Evolutionary conservation across 129 eudicot species (phyloP), one percentile per base, ranked within the genome.

Genomic region (Solidago caesia): DNA sequence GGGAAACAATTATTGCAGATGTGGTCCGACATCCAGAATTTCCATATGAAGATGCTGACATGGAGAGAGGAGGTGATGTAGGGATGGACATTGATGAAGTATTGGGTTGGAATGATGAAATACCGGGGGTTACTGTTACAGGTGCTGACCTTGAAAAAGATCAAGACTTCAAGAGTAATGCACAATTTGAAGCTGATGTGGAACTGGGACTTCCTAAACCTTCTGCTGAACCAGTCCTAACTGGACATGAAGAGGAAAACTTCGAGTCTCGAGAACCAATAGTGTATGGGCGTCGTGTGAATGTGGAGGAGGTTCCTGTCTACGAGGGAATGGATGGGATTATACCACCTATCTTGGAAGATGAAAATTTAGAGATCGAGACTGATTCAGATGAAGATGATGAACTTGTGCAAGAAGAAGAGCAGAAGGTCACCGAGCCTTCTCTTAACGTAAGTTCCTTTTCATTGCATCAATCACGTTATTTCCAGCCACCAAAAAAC

Each of bases 401-500:
- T 68, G 76, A 60, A 49, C 70, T 25, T 12, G 44, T 48, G 63
- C 76, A 69, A 70, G 76, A 77, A 77, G 81, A 77, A 14, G 47
- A 41, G 11, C 5, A 46, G 13, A 39, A 63, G 21, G 9, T 63
- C 29, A 11, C 76, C 2, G 83, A 83, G 81, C 73, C 57, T 51
- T 44, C 74, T 10, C 70, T 66, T 53, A 43, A 82, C 76, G 80
- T 14, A 60, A 70, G 52, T 44, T 63, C 75, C 9, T 25, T 79
- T 45, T 69, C 61, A 44, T 72, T 75, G 68, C 72, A 73, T 27
- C 87, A 82, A 14, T 68, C 82, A 2, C 41, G 61, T 70, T 88
- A 91, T 87, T 76, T 87, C 44, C 74, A 65, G 67, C 87, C 89
- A 57, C 85, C 87, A 26, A 84, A 70, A 92, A 71, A 44, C 8